These are phyloP conservation scores for Hericium erinaceus DNA, from an alignment of 768 basidiomycete genomes.

Conservation along the genomic window DNA sequence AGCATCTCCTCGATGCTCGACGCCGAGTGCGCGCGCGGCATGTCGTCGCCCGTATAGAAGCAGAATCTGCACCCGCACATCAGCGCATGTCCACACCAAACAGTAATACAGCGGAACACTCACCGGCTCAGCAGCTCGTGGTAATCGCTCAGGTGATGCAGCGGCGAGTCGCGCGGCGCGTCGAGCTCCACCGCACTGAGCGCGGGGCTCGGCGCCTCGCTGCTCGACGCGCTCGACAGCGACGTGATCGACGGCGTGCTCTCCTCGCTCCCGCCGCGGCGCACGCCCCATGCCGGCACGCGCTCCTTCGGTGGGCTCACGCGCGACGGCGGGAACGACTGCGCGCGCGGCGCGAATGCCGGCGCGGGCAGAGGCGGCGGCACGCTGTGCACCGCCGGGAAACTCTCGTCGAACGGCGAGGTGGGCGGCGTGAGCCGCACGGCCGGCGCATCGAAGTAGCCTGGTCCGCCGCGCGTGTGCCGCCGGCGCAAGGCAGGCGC, in stretches of 20 bases:
- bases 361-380: background rate
- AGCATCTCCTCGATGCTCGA: conserved; percentile 48
- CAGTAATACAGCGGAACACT: conserved; percentile 17
- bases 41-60: conserved; percentile 56
- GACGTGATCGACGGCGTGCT: conserved; percentile 10
- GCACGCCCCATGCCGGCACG: background rate
- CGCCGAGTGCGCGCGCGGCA: conserved; percentile 37
- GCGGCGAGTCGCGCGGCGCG: background rate
- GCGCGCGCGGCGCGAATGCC: conserved; percentile 4
- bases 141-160: conserved; percentile 29
- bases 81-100: background rate
- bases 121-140: conserved; percentile 57
- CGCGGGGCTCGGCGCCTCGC: conserved; percentile 8
- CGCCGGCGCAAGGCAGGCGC: conserved; percentile 6
- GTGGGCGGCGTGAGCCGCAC: background rate
- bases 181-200: conserved; percentile 1
- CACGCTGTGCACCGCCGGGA: background rate
- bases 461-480: background rate
- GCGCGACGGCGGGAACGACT: conserved; percentile 11
- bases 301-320: background rate
- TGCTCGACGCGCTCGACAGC: conserved; percentile 7
- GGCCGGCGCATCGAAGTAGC: conserved; percentile 4
- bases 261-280: conserved; percentile 6
- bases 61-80: conserved; percentile 47
- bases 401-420: background rate